phyloP scores from a whole-genome alignment of 2,329 filamentous ascomycete genomes.

The Sporothrix inflata region DNA sequence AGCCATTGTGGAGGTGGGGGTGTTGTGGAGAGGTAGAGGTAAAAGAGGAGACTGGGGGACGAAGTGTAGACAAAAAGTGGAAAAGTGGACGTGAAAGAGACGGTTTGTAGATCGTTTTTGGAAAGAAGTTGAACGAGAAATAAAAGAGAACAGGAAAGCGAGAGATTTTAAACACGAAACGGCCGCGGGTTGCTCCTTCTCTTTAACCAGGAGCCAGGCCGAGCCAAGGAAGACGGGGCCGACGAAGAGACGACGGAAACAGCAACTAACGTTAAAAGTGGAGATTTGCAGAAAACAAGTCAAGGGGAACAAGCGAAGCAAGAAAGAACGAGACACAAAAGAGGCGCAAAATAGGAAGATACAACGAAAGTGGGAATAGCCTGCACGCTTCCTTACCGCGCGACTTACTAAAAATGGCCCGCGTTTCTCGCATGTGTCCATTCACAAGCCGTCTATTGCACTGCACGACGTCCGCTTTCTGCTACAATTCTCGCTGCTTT shows the following conservation, averaged over 20 bases:
- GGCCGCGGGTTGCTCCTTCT: constrained; percentile 22
- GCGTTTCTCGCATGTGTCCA: background rate
- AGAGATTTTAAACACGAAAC: constrained; percentile 17
- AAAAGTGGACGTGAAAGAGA: background rate
- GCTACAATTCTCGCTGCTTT: constrained; percentile 18
- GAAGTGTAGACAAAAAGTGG: background rate
- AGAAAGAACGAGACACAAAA: background rate
- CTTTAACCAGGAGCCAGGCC: no score
- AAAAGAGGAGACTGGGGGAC: background rate
- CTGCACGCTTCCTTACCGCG: background rate
- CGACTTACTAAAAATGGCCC: background rate
- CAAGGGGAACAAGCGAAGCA: background rate
- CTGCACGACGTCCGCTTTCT: background rate
- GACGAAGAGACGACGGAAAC: background rate
- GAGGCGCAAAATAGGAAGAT: constrained; percentile 1
- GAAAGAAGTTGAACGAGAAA: background rate
- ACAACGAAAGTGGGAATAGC: constrained; percentile 9
- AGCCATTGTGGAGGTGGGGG: constrained; percentile 26
- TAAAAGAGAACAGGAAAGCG: background rate
- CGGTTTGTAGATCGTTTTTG: constrained; percentile 3
- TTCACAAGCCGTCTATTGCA: constrained; percentile 9
- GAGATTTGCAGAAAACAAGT: constrained; percentile 15
- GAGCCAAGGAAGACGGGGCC: constrained; percentile 8
- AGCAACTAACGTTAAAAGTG: constrained; percentile 1
- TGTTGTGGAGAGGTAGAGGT: background rate